Percentiles rank a stretch among this genome's conserved stretches.
Evolutionary conservation across 148 eudicot genomes (phyloP).

Genomic region (Silene latifolia): DNA sequence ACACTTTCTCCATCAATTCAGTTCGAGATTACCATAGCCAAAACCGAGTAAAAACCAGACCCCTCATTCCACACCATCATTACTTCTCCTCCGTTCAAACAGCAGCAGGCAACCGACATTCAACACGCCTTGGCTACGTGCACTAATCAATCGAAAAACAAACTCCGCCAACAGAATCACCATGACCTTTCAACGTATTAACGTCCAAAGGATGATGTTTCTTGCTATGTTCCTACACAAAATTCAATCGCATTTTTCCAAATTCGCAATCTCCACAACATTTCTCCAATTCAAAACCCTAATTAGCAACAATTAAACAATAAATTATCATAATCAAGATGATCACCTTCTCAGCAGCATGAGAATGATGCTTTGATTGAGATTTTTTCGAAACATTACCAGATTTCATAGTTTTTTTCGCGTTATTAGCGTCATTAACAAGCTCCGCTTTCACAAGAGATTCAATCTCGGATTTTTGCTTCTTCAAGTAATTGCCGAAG

Average conservation of each 20-base stretch:
- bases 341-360: conserved; percentile 62
- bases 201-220: conserved; percentile 89
- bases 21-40: too few species aligned
- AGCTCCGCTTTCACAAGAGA: conserved; percentile 45
- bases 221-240: conserved; percentile 74
- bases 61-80: too few species aligned
- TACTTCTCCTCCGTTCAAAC: too few species aligned
- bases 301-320: not conserved
- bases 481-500: conserved; percentile 71
- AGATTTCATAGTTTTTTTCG: conserved; percentile 34
- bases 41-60: too few species aligned
- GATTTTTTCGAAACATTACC: conserved; percentile 48
- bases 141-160: too few species aligned
- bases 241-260: conserved; percentile 11
- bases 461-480: conserved; percentile 56
- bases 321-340: not conserved
- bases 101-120: too few species aligned
- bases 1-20: too few species aligned
- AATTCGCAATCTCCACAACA: conserved; percentile 1
- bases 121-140: too few species aligned
- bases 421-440: conserved; percentile 24
- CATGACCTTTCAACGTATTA: conserved; percentile 95
- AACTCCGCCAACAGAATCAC: conserved; percentile 71
- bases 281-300: not conserved
- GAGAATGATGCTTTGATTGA: conserved; percentile 56